Conservation (phyloP, 257 asterid species). For the Ocimum tenuiflorum region DNA sequence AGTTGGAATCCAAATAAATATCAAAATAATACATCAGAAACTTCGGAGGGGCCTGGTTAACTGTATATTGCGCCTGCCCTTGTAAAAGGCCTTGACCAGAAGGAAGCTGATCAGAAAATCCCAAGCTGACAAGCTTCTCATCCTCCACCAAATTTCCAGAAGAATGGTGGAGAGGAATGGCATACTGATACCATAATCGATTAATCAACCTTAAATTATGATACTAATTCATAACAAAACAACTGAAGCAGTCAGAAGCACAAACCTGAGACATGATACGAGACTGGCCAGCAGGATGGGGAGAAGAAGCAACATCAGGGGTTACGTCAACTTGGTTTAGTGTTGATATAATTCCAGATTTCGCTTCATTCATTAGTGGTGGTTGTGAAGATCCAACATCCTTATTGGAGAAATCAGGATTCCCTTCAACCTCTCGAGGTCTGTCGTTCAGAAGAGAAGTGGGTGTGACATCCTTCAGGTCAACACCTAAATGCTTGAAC, state of each 20-base stretch:
- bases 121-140: slow-evolving; percentile 66
- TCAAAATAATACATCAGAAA: neutral
- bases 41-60: slow-evolving; percentile 52
- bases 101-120: slow-evolving; percentile 81
- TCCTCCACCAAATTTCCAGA: slow-evolving; percentile 67
- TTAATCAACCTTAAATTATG: slow-evolving; percentile 14
- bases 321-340: slow-evolving; percentile 69
- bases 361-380: slow-evolving; percentile 52
- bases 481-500: slow-evolving; percentile 84
- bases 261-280: slow-evolving; percentile 63
- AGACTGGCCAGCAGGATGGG: slow-evolving; percentile 65
- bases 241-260: slow-evolving; percentile 15
- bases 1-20: neutral
- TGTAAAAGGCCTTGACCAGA: slow-evolving; percentile 58
- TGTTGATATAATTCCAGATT: slow-evolving; percentile 57
- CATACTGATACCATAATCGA: slow-evolving; percentile 45
- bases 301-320: slow-evolving; percentile 48
- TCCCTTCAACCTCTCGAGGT: slow-evolving; percentile 82
- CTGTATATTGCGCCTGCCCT: slow-evolving; percentile 62
- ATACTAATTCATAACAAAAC: neutral
- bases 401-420: slow-evolving; percentile 95
- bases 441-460: slow-evolving; percentile 78
- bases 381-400: slow-evolving; percentile 70
- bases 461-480: slow-evolving; percentile 81
- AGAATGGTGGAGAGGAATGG: slow-evolving; percentile 54